Evolutionary conservation across 2,329 filamentous ascomycete species (phyloP).

Genomic region (Coniochaeta pulveracea): DNA sequence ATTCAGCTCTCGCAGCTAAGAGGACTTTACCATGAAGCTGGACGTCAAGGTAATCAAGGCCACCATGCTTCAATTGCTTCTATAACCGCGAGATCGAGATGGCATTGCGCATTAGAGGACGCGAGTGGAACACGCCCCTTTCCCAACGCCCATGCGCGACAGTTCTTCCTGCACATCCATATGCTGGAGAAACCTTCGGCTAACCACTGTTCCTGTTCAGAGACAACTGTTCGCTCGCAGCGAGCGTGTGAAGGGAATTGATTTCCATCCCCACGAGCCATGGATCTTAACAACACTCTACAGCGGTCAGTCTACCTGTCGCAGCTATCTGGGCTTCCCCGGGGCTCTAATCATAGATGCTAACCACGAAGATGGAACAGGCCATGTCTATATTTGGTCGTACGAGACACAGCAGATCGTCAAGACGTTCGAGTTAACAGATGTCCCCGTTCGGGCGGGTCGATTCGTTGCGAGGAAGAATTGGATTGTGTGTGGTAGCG

Average conservation of each 20-base stretch:
- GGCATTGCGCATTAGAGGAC: too few species aligned
- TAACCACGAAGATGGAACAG: too few species aligned
- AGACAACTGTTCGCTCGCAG: slow-evolving; percentile 63
- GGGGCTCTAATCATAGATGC: neutral
- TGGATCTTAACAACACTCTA: slow-evolving; percentile 94
- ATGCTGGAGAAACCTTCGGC: neutral
- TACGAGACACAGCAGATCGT: slow-evolving; percentile 95
- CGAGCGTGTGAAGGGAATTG: slow-evolving; percentile 93
- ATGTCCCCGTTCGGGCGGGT: slow-evolving; percentile 93
- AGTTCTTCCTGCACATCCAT: too few species aligned
- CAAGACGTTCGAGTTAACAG: slow-evolving; percentile 97
- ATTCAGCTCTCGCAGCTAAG: too few species aligned
- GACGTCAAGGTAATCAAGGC: too few species aligned
- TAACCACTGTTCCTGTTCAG: slow-evolving; percentile 33
- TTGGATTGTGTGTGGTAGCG: slow-evolving; percentile 93
- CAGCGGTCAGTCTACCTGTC: slow-evolving; percentile 54
- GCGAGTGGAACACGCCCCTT: too few species aligned
- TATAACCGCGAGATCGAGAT: too few species aligned
- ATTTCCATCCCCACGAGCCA: slow-evolving; percentile 94
- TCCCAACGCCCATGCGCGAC: too few species aligned
- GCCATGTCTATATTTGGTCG: slow-evolving; percentile 98
- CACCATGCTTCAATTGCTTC: too few species aligned
- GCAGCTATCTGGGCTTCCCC: slow-evolving; percentile 7
- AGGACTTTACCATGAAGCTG: too few species aligned
- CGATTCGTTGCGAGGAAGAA: slow-evolving; percentile 97